phyloP scores from a whole-genome alignment of 176 grass and related monocot species.

The Dendrocalamus sinicus region DNA sequence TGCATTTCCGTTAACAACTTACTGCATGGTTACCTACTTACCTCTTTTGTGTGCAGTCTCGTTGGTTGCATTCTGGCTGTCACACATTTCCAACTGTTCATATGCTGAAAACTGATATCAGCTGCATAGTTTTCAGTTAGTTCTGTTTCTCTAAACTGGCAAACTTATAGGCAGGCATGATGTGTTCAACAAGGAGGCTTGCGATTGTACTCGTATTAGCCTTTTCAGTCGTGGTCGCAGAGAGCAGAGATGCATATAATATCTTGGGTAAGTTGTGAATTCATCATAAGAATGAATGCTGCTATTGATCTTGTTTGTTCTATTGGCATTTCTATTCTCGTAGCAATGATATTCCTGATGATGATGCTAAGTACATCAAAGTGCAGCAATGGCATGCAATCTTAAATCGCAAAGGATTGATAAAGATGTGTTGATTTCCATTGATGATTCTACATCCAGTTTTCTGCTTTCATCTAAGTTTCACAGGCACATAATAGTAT shows the following conservation, averaged over 20 bases:
- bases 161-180: slow-evolving; percentile 36
- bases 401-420: neutral
- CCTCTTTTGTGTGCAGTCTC: neutral
- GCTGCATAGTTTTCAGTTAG: neutral
- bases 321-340: neutral
- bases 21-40: neutral
- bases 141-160: slow-evolving; percentile 24
- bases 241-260: slow-evolving; percentile 24
- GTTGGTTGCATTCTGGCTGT: neutral
- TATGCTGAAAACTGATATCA: neutral
- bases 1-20: neutral
- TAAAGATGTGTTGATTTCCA: neutral
- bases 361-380: neutral
- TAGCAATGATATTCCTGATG: neutral
- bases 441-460: neutral
- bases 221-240: neutral
- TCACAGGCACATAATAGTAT: neutral
- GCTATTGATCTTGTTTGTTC: neutral
- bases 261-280: slow-evolving; percentile 46
- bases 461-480: neutral
- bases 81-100: neutral
- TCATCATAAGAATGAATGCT: neutral
- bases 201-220: slow-evolving; percentile 34
- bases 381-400: neutral
- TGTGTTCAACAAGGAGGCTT: neutral